Base-by-base conservation (phyloP, 2,329 filamentous ascomycete genomes). In the Ascocoryne sarcoides region DNA sequence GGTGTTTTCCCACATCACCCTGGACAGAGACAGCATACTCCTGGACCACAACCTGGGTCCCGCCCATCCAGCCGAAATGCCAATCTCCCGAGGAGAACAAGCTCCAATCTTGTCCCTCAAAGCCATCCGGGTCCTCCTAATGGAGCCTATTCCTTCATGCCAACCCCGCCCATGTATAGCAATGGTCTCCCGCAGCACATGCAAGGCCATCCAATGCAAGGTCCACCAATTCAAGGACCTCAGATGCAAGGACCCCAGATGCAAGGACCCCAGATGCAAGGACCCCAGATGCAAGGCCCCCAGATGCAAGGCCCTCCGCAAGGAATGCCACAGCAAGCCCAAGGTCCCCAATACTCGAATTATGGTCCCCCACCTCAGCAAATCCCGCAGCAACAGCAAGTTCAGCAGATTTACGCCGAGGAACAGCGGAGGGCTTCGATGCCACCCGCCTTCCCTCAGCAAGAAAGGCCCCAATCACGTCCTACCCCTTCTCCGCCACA, bases 61-160 rank as follows among this genome's bases (percentile, higher is more conserved):
- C 75, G 85, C 36, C 85, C 86, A 2, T 76, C 77, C 5, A 95
- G 89, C 5, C 74, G 89, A 52, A 88, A 87, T 60, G 82, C 87
- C 52, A 72, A 84, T 50, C 80, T 26, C 12, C 7, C 23, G 7
- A 26, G 84, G 51, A 77, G 85, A 33, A 73, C 82, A 52, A 84
- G 81, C 50, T 83, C 84, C 10, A 83, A 80, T 57, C 76, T 93
- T 52, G 75, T 75, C 3, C 75, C 78, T 28, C 82, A 52, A 71
- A 82, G 76, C 29, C 71, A 44, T 70, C 82, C 75, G n/a, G n/a
- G n/a, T 30, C 72, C 75, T 51, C 68, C 77, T 44, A 84, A 83
- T 55, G 84, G 76, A 40, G n/a, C n/a, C n/a, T 94, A 84, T 61
- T 75, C 83, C 3, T 95, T 88, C 59, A 86, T 93, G 70, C 79